Evolutionary conservation across 2,329 filamentous ascomycete species (phyloP), one percentile per base, ranked within the genome.

Genomic region (Ceratocystis diversiconidia): DNA sequence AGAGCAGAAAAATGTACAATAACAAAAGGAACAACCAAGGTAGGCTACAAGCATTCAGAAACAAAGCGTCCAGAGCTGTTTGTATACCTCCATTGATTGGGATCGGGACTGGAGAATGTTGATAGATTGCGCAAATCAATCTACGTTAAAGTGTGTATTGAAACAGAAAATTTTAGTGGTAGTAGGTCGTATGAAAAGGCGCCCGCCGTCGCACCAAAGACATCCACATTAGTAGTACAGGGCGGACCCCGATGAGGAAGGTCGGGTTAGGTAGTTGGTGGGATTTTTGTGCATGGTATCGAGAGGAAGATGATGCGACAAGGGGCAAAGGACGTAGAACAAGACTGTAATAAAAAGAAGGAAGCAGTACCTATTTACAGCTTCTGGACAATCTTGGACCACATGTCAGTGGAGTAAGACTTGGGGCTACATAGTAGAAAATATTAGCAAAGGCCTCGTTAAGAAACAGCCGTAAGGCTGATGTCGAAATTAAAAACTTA

Each of bases 381-480:
- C 82, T 91, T 91, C 75, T 92, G 91, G 77, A 85, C 86, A 72
- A 97, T 86, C 85, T 97, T 92, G 78, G 90, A 86, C 84, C 91
- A 97, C 76, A 92, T 92, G 75, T 92, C 90, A 68, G 94, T 99
- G 77, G 89, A 95, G 89, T 96, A 99, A 69, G 88, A 92, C 89
- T 99, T 99, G 79, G 94, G 94, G 71, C 68, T 69, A 72, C 73
- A 69, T 28, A 43, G 7, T 30, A 32, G 63, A 5, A 52, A 48
- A 63, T 19, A 62, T 69, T 68, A 68, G 68, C 57, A 63, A 59
- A 41, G 6, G 62, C 22, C 63, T 41, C 61, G 36, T 41, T 12
- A 15, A 4, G 36, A 15, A 41, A 8, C 36, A 41, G 36, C 3
- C 36, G 12, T 41, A 4, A 41, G 12, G 36, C 4, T 8, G 36